phyloP scores from a whole-genome alignment of 305 asterid species.

The Solanum hybrid region DNA sequence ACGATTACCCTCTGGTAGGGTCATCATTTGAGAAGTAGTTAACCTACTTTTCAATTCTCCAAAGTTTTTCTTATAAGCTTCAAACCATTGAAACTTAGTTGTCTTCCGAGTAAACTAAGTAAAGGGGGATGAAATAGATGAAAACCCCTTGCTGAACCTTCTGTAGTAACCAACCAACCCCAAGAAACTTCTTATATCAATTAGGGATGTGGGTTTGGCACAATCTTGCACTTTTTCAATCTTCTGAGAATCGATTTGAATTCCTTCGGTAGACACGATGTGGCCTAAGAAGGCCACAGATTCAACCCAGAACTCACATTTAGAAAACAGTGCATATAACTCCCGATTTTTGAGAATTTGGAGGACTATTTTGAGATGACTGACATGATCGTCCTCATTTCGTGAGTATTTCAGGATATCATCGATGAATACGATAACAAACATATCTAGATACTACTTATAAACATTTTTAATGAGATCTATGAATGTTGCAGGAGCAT shows the following conservation, averaged over 20 bases:
- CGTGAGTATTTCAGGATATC: background rate
- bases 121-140: background rate
- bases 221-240: background rate
- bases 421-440: background rate
- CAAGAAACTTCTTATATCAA: no score
- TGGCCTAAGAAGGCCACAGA: background rate
- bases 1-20: background rate
- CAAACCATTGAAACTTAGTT: background rate
- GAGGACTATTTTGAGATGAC: background rate
- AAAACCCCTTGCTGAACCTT: no score
- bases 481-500: background rate
- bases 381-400: background rate
- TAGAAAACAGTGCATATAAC: background rate
- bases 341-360: background rate
- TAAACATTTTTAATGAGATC: background rate
- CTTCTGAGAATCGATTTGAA: background rate
- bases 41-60: background rate
- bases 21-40: no score
- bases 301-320: background rate
- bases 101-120: background rate
- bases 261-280: background rate
- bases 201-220: background rate
- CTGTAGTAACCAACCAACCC: no score
- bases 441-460: background rate
- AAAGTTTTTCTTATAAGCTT: background rate